Evolutionary conservation across 257 asterid genomes (phyloP), one percentile per base, ranked within the genome.

Genomic region (Nicotiana sylvestris): DNA sequence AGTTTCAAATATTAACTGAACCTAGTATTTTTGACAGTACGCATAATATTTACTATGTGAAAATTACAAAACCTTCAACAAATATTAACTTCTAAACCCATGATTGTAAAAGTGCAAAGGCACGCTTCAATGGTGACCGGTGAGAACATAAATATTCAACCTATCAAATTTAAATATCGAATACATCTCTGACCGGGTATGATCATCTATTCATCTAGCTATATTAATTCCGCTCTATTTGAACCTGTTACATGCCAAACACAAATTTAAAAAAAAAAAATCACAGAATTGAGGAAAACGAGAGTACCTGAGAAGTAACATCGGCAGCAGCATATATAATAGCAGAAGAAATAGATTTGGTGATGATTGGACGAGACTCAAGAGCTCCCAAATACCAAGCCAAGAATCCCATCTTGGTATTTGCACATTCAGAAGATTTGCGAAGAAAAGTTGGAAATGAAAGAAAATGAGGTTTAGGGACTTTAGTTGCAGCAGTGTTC

Each of bases 281-380:
- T 80, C 49, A 21, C 61, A 33, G 12, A 33, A 65, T 7, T 29
- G 46, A 56, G 27, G 1, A 6, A 66, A 55, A 68, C 16, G 32
- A 53, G 78, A 82, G 58, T 76, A 88, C 98, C 97, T 95, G 99
- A 15, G 99, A 92, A 53, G 98, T 90, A 37, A 88, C 62, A 82
- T 95, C 99, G 39, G 99, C 97, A 13, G 90, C 95, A 5, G 90
- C 97, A 78, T 92, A 93, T 76, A 95, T 95, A 27, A 92, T 17
- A 51, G 92, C 90, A 9, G 96, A 78, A 17, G 99, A 92, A 21
- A 93, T 21, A 76, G 93, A 81, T 79, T 95, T 93, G 1, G 99
- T 95, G 67, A 91, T 16, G 78, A 93, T 85, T 5, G 99, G 98
- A 32, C 96, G 90, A n/a, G 88, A 79, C 9, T 92, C 92, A 58